Conservation (phyloP, 352 stramenopile species). For the Phytophthora litchii region DNA sequence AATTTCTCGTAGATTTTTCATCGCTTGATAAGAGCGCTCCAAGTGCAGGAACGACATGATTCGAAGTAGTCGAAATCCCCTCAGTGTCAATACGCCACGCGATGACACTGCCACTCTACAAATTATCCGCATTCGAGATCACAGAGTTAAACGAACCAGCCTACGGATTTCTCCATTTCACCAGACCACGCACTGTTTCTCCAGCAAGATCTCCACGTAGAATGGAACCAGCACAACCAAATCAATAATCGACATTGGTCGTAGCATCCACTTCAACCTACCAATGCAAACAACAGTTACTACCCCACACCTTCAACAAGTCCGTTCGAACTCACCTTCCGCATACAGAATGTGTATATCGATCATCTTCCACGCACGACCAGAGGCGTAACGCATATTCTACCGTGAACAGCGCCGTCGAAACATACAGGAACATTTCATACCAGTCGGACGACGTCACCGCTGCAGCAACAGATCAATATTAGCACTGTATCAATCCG, state of each 20-base stretch:
- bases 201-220: conserved; percentile 78
- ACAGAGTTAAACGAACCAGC: conserved; percentile 1
- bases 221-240: conserved; percentile 78
- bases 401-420: conserved; percentile 73
- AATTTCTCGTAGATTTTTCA: conserved; percentile 80
- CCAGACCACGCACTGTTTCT: conserved; percentile 53
- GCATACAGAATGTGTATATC: conserved; percentile 55
- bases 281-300: neutral
- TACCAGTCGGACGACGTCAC: conserved; percentile 67
- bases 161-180: neutral
- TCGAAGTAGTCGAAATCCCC: conserved; percentile 70
- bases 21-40: conserved; percentile 77
- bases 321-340: conserved; percentile 43
- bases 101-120: conserved; percentile 45
- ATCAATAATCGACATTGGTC: conserved; percentile 84
- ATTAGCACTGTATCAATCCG: conserved; percentile 4
- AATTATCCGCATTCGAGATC: neutral
- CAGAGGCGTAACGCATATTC: conserved; percentile 79
- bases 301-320: neutral
- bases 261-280: conserved; percentile 80
- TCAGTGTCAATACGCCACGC: conserved; percentile 67
- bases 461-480: conserved; percentile 15
- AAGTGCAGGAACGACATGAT: conserved; percentile 85
- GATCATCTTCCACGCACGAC: conserved; percentile 83
- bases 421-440: conserved; percentile 77